Evolutionary conservation across 2,329 filamentous ascomycete species (phyloP).

Genomic region (Penicillium fuscoglaucum): DNA sequence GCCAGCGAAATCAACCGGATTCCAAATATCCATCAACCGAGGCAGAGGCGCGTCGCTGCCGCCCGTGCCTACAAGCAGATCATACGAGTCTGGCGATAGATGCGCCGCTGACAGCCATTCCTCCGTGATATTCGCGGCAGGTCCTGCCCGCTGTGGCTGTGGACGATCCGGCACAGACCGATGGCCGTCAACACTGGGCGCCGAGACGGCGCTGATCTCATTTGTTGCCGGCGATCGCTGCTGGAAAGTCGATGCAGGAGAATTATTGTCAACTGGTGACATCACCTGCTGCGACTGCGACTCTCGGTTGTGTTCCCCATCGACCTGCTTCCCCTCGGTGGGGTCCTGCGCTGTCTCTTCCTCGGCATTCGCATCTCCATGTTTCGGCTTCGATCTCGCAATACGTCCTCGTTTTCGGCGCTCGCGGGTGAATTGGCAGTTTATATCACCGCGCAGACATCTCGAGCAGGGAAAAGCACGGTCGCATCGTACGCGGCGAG

Average conservation of each 20-base stretch:
- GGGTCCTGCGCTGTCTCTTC: constrained; percentile 5
- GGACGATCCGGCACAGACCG: constrained; percentile 25
- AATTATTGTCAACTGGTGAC: constrained; percentile 25
- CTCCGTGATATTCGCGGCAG: constrained; percentile 31
- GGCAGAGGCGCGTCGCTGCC: constrained; percentile 32
- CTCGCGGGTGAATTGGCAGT: constrained; percentile 85
- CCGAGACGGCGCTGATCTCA: constrained; percentile 29
- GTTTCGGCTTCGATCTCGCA: constrained; percentile 59
- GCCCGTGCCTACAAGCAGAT: constrained; percentile 28
- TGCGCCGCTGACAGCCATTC: constrained; percentile 37
- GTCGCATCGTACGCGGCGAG: constrained; percentile 89
- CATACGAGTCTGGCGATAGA: constrained; percentile 36
- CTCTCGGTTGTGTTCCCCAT: constrained; percentile 13
- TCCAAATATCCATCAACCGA: constrained; percentile 35
- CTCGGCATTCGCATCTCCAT: not conserved
- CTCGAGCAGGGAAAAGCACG: constrained; percentile 88
- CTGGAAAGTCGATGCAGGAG: constrained; percentile 27
- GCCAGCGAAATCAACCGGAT: constrained; percentile 29
- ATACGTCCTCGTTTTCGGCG: constrained; percentile 93
- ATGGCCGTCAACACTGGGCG: constrained; percentile 33
- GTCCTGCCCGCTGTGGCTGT: constrained; percentile 20
- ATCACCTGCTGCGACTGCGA: constrained; percentile 11
- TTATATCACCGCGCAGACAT: constrained; percentile 69
- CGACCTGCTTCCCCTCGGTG: constrained; percentile 4
- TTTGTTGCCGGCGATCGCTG: constrained; percentile 33